Evolutionary conservation across 331 rosid genomes (phyloP).

Genomic region (Malus hybrid): DNA sequence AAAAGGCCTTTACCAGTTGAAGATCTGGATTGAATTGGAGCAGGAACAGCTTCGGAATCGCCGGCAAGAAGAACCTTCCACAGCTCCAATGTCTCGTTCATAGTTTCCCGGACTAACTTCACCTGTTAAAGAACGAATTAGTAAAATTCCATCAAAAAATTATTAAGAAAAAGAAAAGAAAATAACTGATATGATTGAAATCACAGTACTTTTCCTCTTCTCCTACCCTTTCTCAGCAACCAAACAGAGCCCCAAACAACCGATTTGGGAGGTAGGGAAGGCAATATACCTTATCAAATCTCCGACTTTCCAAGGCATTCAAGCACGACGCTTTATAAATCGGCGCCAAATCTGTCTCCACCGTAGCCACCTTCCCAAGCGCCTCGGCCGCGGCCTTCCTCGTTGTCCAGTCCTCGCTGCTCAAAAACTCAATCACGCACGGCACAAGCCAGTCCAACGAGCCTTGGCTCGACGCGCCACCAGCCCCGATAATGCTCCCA

Average conservation of each 20-base stretch:
- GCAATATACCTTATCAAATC: conserved; percentile 75
- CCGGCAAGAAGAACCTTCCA: conserved; percentile 61
- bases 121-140: conserved; percentile 38
- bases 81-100: conserved; percentile 71
- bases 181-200: not conserved
- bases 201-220: not conserved
- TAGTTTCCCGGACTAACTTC: conserved; percentile 82
- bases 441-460: conserved; percentile 82
- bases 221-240: conserved; percentile 4
- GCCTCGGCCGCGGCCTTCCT: conserved; percentile 90
- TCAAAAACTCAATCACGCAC: conserved; percentile 53
- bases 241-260: not conserved
- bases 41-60: conserved; percentile 30
- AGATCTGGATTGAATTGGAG: conserved; percentile 39
- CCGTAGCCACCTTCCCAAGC: conserved; percentile 57
- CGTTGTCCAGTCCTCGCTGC: conserved; percentile 83
- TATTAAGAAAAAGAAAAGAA: not conserved
- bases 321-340: conserved; percentile 50
- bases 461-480: conserved; percentile 66
- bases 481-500: conserved; percentile 59
- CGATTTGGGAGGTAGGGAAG: not conserved
- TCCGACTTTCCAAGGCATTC: conserved; percentile 70
- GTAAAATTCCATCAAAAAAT: not conserved
- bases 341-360: conserved; percentile 55
- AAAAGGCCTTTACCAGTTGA: conserved; percentile 36